A percentile compares a stretch with the other conserved stretches of the same genome.
Evolutionary conservation across 1,284 basidiomycete species (phyloP).

Genomic region (Neonothopanus nambi): DNA sequence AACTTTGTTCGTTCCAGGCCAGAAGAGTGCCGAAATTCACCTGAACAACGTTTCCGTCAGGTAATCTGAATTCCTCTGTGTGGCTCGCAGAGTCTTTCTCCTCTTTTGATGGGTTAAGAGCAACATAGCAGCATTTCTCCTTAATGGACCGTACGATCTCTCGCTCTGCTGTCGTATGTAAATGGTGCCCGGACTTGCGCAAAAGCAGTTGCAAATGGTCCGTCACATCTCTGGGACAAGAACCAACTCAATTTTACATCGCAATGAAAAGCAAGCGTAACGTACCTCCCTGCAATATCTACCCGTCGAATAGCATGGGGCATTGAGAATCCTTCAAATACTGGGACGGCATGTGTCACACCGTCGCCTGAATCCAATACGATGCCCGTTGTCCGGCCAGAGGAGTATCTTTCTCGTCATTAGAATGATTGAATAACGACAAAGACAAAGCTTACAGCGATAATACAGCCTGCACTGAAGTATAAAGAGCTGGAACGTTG

Average conservation of each 20-base stretch:
- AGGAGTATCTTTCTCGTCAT: slow-evolving; percentile 78
- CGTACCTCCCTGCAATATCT: slow-evolving; percentile 91
- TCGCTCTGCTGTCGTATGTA: slow-evolving; percentile 96
- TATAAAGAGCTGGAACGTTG: slow-evolving; percentile 98
- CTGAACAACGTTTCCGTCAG: slow-evolving; percentile 93
- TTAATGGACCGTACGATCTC: slow-evolving; percentile 98
- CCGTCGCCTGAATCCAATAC: slow-evolving; percentile 99
- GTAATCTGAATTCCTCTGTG: slow-evolving; percentile 89
- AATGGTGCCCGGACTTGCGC: slow-evolving; percentile 91
- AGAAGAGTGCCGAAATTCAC: slow-evolving; percentile 41
- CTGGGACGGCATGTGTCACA: slow-evolving; percentile 98
- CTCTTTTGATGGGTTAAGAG: slow-evolving; percentile 89
- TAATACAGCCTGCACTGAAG: slow-evolving; percentile 95
- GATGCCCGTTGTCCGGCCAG: slow-evolving; percentile 98
- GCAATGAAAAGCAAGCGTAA: slow-evolving; percentile 10
- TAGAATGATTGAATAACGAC: slow-evolving; percentile 16
- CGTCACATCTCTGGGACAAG: slow-evolving; percentile 80
- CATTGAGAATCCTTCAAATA: slow-evolving; percentile 99
- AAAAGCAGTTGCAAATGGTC: slow-evolving; percentile 94
- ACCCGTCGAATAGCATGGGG: slow-evolving; percentile 96
- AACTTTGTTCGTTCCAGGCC: slow-evolving; percentile 12
- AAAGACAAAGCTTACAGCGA: slow-evolving; percentile 67
- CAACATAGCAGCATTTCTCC: slow-evolving; percentile 97
- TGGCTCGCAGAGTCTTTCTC: slow-evolving; percentile 86
- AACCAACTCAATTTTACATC: slow-evolving; percentile 15